Evolutionary conservation across 1,284 basidiomycete species (phyloP).

Genomic region (Apiotrichum siamense): DNA sequence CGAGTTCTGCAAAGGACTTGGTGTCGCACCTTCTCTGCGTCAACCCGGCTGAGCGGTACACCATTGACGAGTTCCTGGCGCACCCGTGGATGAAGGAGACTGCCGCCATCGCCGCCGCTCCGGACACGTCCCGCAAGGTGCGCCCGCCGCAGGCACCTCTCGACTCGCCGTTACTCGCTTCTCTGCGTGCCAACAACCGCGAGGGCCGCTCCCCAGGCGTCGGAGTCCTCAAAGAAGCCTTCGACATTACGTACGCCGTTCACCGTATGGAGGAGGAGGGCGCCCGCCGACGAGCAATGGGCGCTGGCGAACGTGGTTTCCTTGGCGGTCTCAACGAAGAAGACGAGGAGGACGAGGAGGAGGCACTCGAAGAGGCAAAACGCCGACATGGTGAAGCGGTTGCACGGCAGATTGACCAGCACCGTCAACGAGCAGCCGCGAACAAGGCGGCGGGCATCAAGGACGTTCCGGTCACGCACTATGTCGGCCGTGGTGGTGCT

Average conservation of each 20-base stretch:
- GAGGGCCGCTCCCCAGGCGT: conserved; percentile 89
- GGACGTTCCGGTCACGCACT: conserved; percentile 47
- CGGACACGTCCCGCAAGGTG: conserved; percentile 50
- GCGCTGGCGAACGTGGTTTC: conserved; percentile 72
- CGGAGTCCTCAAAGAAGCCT: conserved; percentile 90
- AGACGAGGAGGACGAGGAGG: conserved; percentile 64
- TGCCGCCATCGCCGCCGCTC: neutral
- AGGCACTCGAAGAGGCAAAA: conserved; percentile 51
- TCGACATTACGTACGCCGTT: conserved; percentile 98
- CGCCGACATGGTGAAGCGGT: conserved; percentile 52
- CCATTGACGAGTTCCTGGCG: conserved; percentile 94
- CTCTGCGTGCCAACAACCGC: conserved; percentile 62
- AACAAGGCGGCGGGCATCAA: conserved; percentile 48
- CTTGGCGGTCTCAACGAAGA: conserved; percentile 86
- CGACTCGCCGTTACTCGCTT: conserved; percentile 85
- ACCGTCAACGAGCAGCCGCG: conserved; percentile 41
- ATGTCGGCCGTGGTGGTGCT: conserved; percentile 46
- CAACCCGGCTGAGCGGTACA: conserved; percentile 89
- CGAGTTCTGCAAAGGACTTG: conserved; percentile 80
- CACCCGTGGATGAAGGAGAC: conserved; percentile 76
- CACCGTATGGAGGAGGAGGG: conserved; percentile 99
- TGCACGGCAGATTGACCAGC: conserved; percentile 47
- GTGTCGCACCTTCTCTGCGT: conserved; percentile 93
- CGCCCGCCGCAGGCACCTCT: conserved; percentile 55
- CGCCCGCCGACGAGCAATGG: conserved; percentile 71